A percentile compares a stretch with the other conserved stretches of the same genome.
Conservation (phyloP, 768 basidiomycete genomes). For the Tylopilus intermedius region DNA sequence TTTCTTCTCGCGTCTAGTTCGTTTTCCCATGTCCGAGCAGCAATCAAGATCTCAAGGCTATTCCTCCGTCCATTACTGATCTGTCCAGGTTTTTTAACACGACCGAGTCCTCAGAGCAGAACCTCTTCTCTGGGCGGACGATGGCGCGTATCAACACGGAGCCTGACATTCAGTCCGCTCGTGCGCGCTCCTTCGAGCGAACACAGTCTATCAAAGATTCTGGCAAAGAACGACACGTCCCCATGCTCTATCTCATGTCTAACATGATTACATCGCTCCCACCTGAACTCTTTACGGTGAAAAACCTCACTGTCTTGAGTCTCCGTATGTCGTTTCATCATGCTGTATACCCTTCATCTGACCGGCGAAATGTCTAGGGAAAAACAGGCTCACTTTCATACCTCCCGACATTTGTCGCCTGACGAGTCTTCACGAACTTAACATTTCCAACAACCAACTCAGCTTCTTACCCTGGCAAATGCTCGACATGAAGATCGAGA, state of each 20-base stretch:
- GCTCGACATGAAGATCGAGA: conserved; percentile 47
- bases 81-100: conserved; percentile 45
- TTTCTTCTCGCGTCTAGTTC: conserved; percentile 6
- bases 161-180: conserved; percentile 23
- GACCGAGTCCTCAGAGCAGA: conserved; percentile 32
- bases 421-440: conserved; percentile 51
- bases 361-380: conserved; percentile 35
- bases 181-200: conserved; percentile 23
- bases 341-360: neutral
- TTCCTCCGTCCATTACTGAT: conserved; percentile 45
- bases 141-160: conserved; percentile 35
- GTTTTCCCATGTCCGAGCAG: conserved; percentile 26
- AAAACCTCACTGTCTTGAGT: conserved; percentile 56
- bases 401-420: conserved; percentile 61
- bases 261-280: conserved; percentile 57
- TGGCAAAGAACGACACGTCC: conserved; percentile 42
- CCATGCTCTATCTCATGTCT: conserved; percentile 52
- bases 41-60: conserved; percentile 38
- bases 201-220: conserved; percentile 26
- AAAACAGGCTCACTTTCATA: conserved; percentile 49
- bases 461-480: conserved; percentile 63
- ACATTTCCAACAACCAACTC: conserved; percentile 56
- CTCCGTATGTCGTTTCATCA: conserved; percentile 44
- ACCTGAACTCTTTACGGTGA: conserved; percentile 49
- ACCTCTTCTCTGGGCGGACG: conserved; percentile 21